Base-by-base conservation (phyloP, 2,329 filamentous ascomycete species). In the Nothophaeocryptopus gaeumannii region DNA sequence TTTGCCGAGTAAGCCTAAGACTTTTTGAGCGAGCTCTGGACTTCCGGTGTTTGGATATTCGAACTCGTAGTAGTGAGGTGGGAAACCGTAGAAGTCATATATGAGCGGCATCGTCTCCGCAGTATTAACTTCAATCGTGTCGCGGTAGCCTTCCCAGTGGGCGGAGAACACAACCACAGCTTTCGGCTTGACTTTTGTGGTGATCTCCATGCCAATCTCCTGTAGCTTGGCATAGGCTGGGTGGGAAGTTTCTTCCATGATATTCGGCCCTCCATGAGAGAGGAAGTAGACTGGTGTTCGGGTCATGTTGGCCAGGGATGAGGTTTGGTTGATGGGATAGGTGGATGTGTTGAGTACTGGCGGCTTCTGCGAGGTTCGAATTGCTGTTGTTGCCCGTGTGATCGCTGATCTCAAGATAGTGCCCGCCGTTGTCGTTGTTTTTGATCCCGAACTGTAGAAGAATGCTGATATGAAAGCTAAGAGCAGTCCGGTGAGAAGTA, bases 81-180 rank as follows among this genome's bases (percentile, higher is more conserved):
- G 86, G 64, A 89, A 89, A 1, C 84, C 84, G 63, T 86, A 85
- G 72, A 86, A 88, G 63, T 89, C 85, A 65, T 88, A 89, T 43
- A 89, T 85, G 56, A 89, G 63, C 50, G 84, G 79, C 3, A 78
- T 82, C n/a, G 75, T 70, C 49, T 81, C 81, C 2, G 79, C 82
- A 8, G 78, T 80, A 65, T 88, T 89, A 58, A 89, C 77, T 60
- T 84, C 73, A 54, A 89, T 78, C 3, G 72, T 74, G 58, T 77
- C 72, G 34, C 70, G 68, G 63, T 70, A 39, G 5, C 77, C 82
- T 69, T 88, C 83, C 86, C 87, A 90, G 67, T 91, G 86, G 1
- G 85, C 87, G 1, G 86, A 89, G 64, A 91, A 85, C 20, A 89
- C 83, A 1, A 90, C 81, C 12, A 90, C 78, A 2, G 85, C 87